A percentile compares a stretch with the other conserved stretches of the same genome.
These are phyloP conservation scores for Guyanaporus albipodus DNA, from an alignment of 768 basidiomycete species.

Conservation along the genomic window DNA sequence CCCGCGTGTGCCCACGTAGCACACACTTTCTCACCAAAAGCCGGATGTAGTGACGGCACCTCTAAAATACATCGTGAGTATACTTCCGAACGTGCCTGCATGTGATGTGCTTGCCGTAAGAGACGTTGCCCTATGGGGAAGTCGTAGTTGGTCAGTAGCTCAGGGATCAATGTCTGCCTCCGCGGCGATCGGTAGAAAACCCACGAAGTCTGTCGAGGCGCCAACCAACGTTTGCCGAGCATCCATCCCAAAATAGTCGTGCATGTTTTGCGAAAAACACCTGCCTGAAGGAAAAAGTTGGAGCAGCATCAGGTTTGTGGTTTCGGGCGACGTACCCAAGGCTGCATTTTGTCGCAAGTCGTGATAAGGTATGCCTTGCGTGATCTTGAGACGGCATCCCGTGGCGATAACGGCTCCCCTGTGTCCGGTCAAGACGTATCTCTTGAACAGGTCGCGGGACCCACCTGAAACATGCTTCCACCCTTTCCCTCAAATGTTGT, in stretches of 20 bases:
- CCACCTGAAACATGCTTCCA: conserved; percentile 70
- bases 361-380: conserved; percentile 40
- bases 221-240: conserved; percentile 35
- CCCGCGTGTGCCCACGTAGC: not conserved
- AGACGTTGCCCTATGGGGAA: conserved; percentile 62
- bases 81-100: conserved; percentile 3
- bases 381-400: conserved; percentile 48
- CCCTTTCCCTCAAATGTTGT: conserved; percentile 49
- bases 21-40: conserved; percentile 43
- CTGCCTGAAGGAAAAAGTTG: conserved; percentile 38
- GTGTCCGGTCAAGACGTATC: conserved; percentile 8
- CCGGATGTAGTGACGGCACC: conserved; percentile 60
- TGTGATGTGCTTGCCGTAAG: conserved; percentile 48
- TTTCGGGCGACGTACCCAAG: conserved; percentile 40
- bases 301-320: not conserved
- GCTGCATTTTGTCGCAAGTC: conserved; percentile 58
- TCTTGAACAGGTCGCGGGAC: conserved; percentile 19
- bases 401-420: conserved; percentile 70
- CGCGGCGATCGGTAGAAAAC: conserved; percentile 22
- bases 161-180: not conserved
- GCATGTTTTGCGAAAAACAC: conserved; percentile 47
- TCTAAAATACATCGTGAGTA: conserved; percentile 34
- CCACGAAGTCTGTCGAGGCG: conserved; percentile 78
- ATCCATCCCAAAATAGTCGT: conserved; percentile 41
- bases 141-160: conserved; percentile 12